phyloP scores from a whole-genome alignment of 306 rosid genomes.

The Dryas octopetala region DNA sequence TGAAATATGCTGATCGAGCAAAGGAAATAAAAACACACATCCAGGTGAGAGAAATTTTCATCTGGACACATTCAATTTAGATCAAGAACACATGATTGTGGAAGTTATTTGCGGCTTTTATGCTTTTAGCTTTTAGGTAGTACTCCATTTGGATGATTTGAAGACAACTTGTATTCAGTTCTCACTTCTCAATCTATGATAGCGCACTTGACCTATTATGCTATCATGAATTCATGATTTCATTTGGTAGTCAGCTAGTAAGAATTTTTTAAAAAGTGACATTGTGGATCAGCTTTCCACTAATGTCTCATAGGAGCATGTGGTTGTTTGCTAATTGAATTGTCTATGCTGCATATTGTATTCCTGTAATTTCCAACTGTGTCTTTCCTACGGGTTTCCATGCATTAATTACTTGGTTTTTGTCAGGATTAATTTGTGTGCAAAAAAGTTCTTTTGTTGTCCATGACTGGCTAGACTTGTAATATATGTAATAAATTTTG shows the following conservation, averaged over 20 bases:
- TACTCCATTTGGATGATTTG: background rate
- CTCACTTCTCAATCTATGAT: background rate
- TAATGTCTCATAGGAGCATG: background rate
- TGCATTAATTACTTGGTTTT: constrained; percentile 4
- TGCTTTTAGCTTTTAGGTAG: background rate
- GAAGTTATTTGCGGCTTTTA: background rate
- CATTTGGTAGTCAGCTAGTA: background rate
- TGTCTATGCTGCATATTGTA: constrained; percentile 7
- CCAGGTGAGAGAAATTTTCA: constrained; percentile 40
- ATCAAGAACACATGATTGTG: background rate
- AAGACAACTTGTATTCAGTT: background rate
- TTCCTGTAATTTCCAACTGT: constrained; percentile 2
- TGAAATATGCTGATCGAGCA: constrained; percentile 69
- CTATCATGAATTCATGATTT: constrained; percentile 1
- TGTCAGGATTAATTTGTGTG: background rate
- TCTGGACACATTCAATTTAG: background rate
- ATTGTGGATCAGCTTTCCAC: background rate
- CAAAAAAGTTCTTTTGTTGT: constrained; percentile 1
- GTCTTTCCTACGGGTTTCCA: constrained; percentile 14
- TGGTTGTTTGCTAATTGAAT: constrained; percentile 13
- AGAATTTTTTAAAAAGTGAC: background rate
- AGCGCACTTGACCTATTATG: background rate
- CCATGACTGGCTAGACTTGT: background rate
- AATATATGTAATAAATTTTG: background rate
- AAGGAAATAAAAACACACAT: constrained; percentile 69